Evolutionary conservation across 169 alveolate genomes (phyloP).

Genomic region (Miamiensis avidus): DNA sequence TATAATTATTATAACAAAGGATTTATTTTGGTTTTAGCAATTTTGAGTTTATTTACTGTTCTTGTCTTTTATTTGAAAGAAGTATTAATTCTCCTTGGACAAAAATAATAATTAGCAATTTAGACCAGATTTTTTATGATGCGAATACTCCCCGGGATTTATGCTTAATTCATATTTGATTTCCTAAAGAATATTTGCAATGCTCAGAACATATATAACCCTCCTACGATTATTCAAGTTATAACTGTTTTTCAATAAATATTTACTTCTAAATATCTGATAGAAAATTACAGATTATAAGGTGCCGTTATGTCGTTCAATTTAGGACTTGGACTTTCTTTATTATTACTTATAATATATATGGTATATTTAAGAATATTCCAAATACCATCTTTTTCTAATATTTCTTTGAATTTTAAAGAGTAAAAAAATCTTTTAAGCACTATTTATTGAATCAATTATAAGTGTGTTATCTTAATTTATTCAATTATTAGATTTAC

Average conservation of each 20-base stretch:
- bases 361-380: too few species aligned
- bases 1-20: not conserved
- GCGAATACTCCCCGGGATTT: not conserved
- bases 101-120: not conserved
- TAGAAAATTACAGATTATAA: too few species aligned
- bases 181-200: not conserved
- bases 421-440: not conserved
- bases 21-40: not conserved
- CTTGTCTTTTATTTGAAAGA: too few species aligned
- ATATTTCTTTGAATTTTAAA: not conserved
- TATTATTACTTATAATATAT: too few species aligned
- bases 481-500: not conserved
- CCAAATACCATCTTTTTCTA: not conserved
- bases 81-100: not conserved
- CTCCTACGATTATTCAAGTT: not conserved
- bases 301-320: not conserved
- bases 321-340: not conserved
- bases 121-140: not conserved
- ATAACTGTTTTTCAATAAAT: not conserved
- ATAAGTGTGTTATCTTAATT: too few species aligned
- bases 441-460: too few species aligned
- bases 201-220: not conserved
- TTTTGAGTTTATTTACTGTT: too few species aligned
- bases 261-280: not conserved
- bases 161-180: not conserved